phyloP scores from a whole-genome alignment of 495 filamentous ascomycete genomes.

The Penicillium diatomitis region DNA sequence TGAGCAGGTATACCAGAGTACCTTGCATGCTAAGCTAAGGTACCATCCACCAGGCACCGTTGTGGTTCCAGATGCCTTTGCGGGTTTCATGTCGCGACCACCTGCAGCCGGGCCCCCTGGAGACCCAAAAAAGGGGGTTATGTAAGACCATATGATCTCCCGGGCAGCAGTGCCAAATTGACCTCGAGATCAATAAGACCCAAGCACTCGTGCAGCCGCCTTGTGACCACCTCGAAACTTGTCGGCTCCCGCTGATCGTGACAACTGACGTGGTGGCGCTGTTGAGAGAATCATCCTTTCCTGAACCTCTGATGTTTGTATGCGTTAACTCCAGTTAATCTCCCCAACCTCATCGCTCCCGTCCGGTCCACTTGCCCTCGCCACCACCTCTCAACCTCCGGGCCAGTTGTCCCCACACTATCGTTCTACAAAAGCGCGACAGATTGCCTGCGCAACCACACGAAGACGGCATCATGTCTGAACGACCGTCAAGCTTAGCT shows the following conservation, averaged over 20 bases:
- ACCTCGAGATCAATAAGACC: slow-evolving; percentile 15
- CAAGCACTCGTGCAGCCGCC: slow-evolving; percentile 11
- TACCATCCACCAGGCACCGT: too few species aligned
- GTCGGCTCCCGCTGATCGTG: neutral
- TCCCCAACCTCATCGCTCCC: slow-evolving; percentile 13
- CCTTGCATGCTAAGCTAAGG: too few species aligned
- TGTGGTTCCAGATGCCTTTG: too few species aligned
- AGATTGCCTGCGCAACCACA: neutral
- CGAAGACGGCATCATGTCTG: slow-evolving; percentile 8
- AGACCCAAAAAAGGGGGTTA: slow-evolving; percentile 6
- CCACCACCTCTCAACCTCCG: slow-evolving; percentile 9
- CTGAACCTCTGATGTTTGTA: neutral
- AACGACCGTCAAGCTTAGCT: slow-evolving; percentile 23
- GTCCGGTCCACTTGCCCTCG: slow-evolving; percentile 11
- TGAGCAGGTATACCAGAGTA: too few species aligned
- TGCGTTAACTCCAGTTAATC: slow-evolving; percentile 4
- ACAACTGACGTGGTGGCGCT: too few species aligned
- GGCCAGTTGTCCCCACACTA: slow-evolving; percentile 18
- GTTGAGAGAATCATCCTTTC: too few species aligned
- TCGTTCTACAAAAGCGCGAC: slow-evolving; percentile 5
- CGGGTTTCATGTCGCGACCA: too few species aligned
- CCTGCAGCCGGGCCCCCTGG: neutral
- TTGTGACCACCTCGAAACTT: slow-evolving; percentile 10
- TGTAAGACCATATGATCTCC: slow-evolving; percentile 13
- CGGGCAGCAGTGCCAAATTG: slow-evolving; percentile 5